Conservation (phyloP, 257 asterid species). For the Solanum chaucha region DNA sequence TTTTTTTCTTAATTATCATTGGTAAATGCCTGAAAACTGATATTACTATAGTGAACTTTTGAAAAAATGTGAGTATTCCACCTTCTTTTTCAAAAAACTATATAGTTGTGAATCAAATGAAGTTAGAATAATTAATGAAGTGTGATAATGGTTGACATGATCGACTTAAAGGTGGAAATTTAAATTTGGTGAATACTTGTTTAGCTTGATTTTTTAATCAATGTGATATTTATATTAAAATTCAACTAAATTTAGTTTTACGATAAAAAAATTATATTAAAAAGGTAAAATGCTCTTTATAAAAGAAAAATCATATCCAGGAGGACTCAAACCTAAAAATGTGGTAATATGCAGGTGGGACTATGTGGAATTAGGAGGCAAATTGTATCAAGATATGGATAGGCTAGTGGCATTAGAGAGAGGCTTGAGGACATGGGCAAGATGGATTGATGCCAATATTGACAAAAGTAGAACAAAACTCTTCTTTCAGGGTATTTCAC, state of each 20-base stretch:
- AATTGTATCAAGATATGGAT: constrained; percentile 57
- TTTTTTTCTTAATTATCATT: neutral
- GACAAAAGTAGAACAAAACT: constrained; percentile 52
- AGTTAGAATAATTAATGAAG: neutral
- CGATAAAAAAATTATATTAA: no score
- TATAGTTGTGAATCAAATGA: neutral
- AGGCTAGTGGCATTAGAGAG: constrained; percentile 56
- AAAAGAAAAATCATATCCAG: no score
- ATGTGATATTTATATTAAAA: no score
- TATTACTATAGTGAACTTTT: neutral
- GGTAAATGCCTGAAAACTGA: neutral
- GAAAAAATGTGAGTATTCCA: neutral
- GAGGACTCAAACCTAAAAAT: neutral
- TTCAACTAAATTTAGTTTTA: no score
- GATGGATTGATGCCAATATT: constrained; percentile 66
- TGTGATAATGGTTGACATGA: neutral
- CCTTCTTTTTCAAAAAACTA: neutral
- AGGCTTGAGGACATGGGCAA: constrained; percentile 87
- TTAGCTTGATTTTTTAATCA: no score
- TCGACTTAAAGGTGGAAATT: neutral
- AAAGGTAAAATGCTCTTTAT: no score
- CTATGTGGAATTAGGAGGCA: constrained; percentile 71
- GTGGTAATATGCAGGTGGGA: constrained; percentile 60
- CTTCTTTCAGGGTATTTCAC: constrained; percentile 86
- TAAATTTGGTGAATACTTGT: neutral